Percentiles rank a stretch among this genome's conserved stretches.
Evolutionary conservation across 163 green algal genomes (phyloP).

Genomic region (Scenedesmus sp.): DNA sequence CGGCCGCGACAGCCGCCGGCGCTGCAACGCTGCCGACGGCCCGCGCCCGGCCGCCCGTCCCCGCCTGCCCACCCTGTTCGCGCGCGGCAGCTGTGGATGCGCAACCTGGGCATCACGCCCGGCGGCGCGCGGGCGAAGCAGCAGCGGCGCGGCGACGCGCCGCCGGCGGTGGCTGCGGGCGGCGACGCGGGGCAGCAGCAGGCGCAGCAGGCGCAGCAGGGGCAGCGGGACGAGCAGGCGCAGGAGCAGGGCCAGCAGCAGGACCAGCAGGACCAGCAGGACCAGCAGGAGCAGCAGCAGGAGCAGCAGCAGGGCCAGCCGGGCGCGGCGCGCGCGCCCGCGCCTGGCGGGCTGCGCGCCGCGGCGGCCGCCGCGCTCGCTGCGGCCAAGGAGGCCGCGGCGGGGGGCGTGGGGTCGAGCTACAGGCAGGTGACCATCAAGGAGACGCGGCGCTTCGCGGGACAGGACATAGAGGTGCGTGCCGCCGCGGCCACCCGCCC

Average conservation of each 20-base stretch:
- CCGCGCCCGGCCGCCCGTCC: background rate
- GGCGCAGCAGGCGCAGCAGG: background rate
- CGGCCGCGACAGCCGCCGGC: background rate
- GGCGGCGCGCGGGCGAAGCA: background rate
- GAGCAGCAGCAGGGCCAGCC: background rate
- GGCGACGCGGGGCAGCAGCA: constrained; percentile 23
- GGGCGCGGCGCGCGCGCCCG: background rate
- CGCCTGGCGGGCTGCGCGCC: background rate
- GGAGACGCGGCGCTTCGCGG: constrained; percentile 84
- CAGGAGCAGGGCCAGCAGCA: background rate
- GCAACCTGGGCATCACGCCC: constrained; percentile 54
- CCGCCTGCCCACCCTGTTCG: background rate
- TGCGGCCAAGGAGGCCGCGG: constrained; percentile 46
- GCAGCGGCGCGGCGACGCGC: constrained; percentile 6
- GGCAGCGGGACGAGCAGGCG: background rate
- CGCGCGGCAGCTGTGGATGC: constrained; percentile 65
- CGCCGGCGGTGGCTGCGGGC: constrained; percentile 9
- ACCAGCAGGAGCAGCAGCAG: constrained; percentile 15
- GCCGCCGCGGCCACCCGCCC: no score
- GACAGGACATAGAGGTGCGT: constrained; percentile 80
- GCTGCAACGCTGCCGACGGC: background rate
- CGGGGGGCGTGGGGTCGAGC: constrained; percentile 18
- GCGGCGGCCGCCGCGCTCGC: constrained; percentile 40
- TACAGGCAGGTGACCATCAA: constrained; percentile 61
- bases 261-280: background rate